Conservation (phyloP, 2,329 filamentous ascomycete genomes). For the Chrysosporium queenslandicum region DNA sequence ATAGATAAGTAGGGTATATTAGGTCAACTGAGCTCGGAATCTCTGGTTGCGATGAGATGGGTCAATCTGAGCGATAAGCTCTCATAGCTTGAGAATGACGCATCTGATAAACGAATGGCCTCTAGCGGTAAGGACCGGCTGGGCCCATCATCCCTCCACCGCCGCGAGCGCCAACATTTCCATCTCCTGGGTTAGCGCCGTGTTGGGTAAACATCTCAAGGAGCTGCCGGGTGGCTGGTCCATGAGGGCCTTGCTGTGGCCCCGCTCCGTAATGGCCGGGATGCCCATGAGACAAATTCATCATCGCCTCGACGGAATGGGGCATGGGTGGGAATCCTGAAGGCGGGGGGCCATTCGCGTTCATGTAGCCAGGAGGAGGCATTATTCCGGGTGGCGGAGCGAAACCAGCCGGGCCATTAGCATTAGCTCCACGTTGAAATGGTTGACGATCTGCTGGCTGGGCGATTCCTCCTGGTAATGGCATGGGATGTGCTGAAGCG, state of each 20-base stretch:
- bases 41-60: neutral
- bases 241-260: constrained; percentile 29
- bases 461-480: constrained; percentile 29
- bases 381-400: constrained; percentile 37
- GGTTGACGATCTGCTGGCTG: constrained; percentile 29
- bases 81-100: neutral
- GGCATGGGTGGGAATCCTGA: constrained; percentile 34
- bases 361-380: constrained; percentile 38
- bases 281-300: constrained; percentile 29
- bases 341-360: constrained; percentile 29
- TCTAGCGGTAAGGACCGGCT: constrained; percentile 18
- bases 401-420: constrained; percentile 23
- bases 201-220: constrained; percentile 38
- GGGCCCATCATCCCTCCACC: constrained; percentile 19
- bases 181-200: constrained; percentile 22
- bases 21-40: constrained; percentile 3
- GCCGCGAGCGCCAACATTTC: constrained; percentile 9
- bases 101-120: neutral
- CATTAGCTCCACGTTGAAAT: constrained; percentile 27
- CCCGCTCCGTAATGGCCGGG: constrained; percentile 30
- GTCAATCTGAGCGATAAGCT: neutral
- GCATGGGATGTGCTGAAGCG: constrained; percentile 27
- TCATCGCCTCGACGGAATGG: constrained; percentile 29
- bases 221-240: constrained; percentile 31
- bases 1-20: constrained; percentile 10